Evolutionary conservation across 768 basidiomycete species (phyloP).

Genomic region (Nidularia sp.): DNA sequence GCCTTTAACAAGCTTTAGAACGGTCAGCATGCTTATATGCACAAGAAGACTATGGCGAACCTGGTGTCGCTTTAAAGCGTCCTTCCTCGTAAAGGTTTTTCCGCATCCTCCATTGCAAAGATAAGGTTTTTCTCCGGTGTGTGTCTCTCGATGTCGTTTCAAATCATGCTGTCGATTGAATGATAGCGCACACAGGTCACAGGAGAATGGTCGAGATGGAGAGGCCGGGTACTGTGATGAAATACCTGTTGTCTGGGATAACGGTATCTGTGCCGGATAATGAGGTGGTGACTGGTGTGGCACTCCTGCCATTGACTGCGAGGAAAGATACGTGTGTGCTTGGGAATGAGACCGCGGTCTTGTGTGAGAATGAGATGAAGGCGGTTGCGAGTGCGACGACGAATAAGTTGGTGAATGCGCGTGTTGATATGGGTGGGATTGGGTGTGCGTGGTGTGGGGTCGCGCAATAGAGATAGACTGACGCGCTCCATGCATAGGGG

Average conservation of each 20-base stretch:
- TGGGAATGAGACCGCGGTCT: slow-evolving; percentile 43
- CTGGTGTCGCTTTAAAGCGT: slow-evolving; percentile 84
- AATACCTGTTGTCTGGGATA: slow-evolving; percentile 28
- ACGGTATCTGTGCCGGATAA: slow-evolving; percentile 28
- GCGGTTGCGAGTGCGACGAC: slow-evolving; percentile 25
- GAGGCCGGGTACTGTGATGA: slow-evolving; percentile 53
- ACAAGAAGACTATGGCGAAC: slow-evolving; percentile 28
- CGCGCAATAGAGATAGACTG: slow-evolving; percentile 15
- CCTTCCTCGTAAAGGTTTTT: slow-evolving; percentile 85
- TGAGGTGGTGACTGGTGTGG: slow-evolving; percentile 15
- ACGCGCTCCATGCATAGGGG: slow-evolving; percentile 6
- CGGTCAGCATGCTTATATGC: slow-evolving; percentile 6
- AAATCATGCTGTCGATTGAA: slow-evolving; percentile 86
- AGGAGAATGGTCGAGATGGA: slow-evolving; percentile 60
- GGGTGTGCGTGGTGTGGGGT: slow-evolving; percentile 28
- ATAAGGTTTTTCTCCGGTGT: slow-evolving; percentile 83
- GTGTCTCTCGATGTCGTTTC: slow-evolving; percentile 81
- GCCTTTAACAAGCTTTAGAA: slow-evolving; percentile 63
- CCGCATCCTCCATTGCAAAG: slow-evolving; percentile 81
- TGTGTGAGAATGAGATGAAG: slow-evolving; percentile 21
- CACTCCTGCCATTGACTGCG: slow-evolving; percentile 13
- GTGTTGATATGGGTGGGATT: slow-evolving; percentile 22
- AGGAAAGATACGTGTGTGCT: slow-evolving; percentile 16
- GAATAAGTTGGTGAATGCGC: slow-evolving; percentile 22
- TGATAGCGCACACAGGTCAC: slow-evolving; percentile 72